Conservation (phyloP, 768 basidiomycete genomes). For the Suillus lakei region DNA sequence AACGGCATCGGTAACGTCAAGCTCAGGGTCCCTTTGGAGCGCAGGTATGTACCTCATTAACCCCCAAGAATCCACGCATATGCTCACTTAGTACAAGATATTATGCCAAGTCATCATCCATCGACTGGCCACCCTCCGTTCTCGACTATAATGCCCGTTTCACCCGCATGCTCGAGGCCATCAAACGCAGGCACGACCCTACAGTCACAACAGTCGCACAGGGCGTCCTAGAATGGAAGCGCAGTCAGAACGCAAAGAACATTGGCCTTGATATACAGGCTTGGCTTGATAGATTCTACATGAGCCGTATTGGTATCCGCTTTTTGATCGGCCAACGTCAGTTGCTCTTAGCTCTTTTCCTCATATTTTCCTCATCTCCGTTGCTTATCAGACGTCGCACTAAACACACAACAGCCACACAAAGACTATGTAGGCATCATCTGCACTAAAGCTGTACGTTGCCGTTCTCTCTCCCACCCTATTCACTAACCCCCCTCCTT, state of each 20-base stretch:
- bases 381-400: conserved; percentile 73
- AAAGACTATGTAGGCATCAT: conserved; percentile 96
- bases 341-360: conserved; percentile 29
- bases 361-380: conserved; percentile 11
- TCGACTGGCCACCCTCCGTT: conserved; percentile 89
- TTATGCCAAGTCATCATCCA: conserved; percentile 75
- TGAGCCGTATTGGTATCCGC: conserved; percentile 94
- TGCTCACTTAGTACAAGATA: conserved; percentile 54
- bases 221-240: conserved; percentile 97
- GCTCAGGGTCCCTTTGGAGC: conserved; percentile 82
- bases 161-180: conserved; percentile 82
- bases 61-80: conserved; percentile 5
- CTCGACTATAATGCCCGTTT: conserved; percentile 92
- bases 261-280: conserved; percentile 90
- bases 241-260: conserved; percentile 63
- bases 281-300: conserved; percentile 97
- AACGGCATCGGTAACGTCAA: conserved; percentile 52
- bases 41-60: conserved; percentile 56
- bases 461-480: conserved; percentile 4
- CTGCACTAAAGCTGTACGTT: conserved; percentile 84
- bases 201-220: conserved; percentile 97
- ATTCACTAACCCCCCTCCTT: conserved; percentile 10
- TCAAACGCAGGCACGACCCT: conserved; percentile 95
- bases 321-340: conserved; percentile 96
- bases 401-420: conserved; percentile 91